Percentiles rank a stretch among this genome's conserved stretches.
Conservation (phyloP, 2,329 filamentous ascomycete genomes). For the Aulographum hederae region DNA sequence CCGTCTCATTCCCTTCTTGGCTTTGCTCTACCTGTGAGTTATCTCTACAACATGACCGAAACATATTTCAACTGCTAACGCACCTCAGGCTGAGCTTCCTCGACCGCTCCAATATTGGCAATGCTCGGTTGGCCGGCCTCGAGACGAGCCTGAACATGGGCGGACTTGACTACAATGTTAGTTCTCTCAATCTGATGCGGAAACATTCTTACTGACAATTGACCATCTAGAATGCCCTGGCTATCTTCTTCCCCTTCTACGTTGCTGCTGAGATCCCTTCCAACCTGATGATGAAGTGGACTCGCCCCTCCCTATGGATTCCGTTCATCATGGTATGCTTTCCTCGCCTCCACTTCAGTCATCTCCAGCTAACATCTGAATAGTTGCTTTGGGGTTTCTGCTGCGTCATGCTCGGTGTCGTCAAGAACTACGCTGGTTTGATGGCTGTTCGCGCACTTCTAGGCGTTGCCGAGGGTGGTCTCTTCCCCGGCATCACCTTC, state of each 20-base stretch:
- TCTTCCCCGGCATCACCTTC: slow-evolving; percentile 1
- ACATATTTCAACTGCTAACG: neutral
- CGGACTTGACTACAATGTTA: slow-evolving; percentile 14
- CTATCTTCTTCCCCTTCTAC: slow-evolving; percentile 22
- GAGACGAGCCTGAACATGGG: slow-evolving; percentile 17
- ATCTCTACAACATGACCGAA: neutral
- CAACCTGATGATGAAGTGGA: slow-evolving; percentile 5
- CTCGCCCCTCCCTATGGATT: slow-evolving; percentile 4
- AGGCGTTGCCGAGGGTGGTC: slow-evolving; percentile 5
- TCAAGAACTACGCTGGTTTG: slow-evolving; percentile 4
- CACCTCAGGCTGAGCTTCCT: slow-evolving; percentile 29
- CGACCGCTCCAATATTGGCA: slow-evolving; percentile 32
- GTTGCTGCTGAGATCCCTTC: slow-evolving; percentile 5
- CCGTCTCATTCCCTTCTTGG: slow-evolving; percentile 40
- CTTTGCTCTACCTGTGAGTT: slow-evolving; percentile 35
- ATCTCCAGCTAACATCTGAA: too few relatives aligned
- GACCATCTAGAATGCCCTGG: slow-evolving; percentile 16
- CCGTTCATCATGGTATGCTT: slow-evolving; percentile 11
- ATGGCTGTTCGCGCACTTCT: slow-evolving; percentile 3
- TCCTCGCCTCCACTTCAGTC: slow-evolving; percentile 26
- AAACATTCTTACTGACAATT: slow-evolving; percentile 10
- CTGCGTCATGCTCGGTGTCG: slow-evolving; percentile 4
- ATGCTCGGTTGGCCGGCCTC: slow-evolving; percentile 19
- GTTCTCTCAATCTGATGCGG: neutral
- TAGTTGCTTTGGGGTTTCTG: slow-evolving; percentile 4